A percentile compares a stretch with the other conserved stretches of the same genome.
Evolutionary conservation across 495 filamentous ascomycete species (phyloP).

Genomic region (Glutinoglossum americanum): DNA sequence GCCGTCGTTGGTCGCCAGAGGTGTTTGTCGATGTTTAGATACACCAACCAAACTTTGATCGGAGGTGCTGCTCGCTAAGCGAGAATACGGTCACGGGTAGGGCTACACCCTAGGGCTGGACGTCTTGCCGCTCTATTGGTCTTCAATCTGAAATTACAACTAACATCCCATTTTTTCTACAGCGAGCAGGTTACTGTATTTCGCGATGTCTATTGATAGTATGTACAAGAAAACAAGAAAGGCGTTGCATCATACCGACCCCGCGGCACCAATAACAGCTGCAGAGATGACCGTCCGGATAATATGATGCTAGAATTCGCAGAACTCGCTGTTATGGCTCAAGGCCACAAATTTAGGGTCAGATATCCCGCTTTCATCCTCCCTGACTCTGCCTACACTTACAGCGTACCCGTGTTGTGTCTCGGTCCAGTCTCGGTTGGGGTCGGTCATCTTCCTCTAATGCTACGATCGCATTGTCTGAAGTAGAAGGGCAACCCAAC

Average conservation of each 20-base stretch:
- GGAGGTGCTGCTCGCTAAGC: not conserved
- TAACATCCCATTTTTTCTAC: not conserved
- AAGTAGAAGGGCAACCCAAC: constrained; percentile 58
- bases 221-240: not conserved
- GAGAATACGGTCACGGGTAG: not conserved
- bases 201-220: not conserved
- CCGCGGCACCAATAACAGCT: constrained; percentile 87
- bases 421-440: constrained; percentile 65
- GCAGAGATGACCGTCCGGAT: not conserved
- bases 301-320: not conserved
- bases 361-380: constrained; percentile 54
- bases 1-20: not conserved
- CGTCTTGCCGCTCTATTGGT: not conserved
- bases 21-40: not conserved
- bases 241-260: constrained; percentile 35
- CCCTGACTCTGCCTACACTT: constrained; percentile 55
- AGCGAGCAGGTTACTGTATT: not conserved
- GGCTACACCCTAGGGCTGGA: not conserved
- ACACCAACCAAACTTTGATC: not conserved
- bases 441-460: constrained; percentile 64
- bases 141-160: too few relatives aligned
- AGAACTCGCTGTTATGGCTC: constrained; percentile 43
- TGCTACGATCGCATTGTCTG: constrained; percentile 47
- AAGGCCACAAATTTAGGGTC: constrained; percentile 67
- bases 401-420: constrained; percentile 59